A percentile compares a stretch with the other conserved stretches of the same genome.
Evolutionary conservation across 2,329 filamentous ascomycete species (phyloP).

Genomic region (Purpureocillium lavendulum): DNA sequence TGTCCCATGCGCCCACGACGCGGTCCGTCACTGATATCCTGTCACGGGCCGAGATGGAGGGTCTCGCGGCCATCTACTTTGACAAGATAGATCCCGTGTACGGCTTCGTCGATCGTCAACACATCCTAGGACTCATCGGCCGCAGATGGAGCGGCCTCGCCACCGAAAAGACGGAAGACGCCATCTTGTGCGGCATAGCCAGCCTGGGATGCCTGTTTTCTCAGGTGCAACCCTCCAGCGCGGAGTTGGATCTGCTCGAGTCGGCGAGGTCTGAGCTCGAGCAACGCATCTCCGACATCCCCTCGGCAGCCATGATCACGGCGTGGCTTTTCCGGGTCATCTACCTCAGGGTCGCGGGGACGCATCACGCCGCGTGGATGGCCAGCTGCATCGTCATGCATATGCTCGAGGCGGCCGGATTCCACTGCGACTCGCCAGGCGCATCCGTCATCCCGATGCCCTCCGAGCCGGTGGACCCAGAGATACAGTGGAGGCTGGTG

Average conservation of each 20-base stretch:
- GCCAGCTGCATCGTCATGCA: conserved; percentile 50
- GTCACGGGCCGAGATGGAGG: conserved; percentile 27
- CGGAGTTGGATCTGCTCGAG: conserved; percentile 37
- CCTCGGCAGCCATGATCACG: conserved; percentile 24
- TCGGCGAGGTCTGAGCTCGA: too few species aligned
- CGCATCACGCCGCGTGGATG: conserved; percentile 48
- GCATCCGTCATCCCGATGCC: conserved; percentile 14
- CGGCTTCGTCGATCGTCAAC: conserved; percentile 33
- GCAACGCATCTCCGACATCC: too few species aligned
- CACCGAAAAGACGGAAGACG: conserved; percentile 29
- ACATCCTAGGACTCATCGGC: conserved; percentile 19
- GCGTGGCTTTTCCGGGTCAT: conserved; percentile 45
- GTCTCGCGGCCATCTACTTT: conserved; percentile 39
- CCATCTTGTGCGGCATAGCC: conserved; percentile 45
- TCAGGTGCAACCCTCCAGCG: conserved; percentile 24
- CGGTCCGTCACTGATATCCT: too few species aligned
- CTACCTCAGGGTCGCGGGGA: conserved; percentile 43
- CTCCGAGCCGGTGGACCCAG: conserved; percentile 17
- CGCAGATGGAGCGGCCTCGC: conserved; percentile 22
- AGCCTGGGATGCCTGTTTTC: conserved; percentile 46
- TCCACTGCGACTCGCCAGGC: conserved; percentile 29
- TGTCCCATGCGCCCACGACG: conserved; percentile 9
- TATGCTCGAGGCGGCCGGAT: conserved; percentile 43
- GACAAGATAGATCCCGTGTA: conserved; percentile 44
- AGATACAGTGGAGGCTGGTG: conserved; percentile 33